phyloP scores from a whole-genome alignment of 352 stramenopile species.

The Globisporangium canariense region DNA sequence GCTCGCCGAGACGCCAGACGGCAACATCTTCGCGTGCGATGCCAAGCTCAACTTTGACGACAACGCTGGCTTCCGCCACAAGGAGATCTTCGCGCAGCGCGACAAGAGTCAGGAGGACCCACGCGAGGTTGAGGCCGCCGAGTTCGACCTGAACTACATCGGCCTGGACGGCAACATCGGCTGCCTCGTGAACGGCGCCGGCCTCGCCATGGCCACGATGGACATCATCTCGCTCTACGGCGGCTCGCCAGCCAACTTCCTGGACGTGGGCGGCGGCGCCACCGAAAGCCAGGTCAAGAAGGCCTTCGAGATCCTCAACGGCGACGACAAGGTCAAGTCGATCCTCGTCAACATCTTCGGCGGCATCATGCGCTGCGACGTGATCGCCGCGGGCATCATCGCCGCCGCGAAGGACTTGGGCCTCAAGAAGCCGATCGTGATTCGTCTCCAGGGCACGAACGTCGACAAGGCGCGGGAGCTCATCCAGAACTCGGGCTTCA shows the following conservation, averaged over 20 bases:
- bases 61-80: constrained; percentile 97
- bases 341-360: constrained; percentile 99
- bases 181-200: constrained; percentile 99
- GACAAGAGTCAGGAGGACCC: constrained; percentile 94
- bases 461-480: constrained; percentile 93
- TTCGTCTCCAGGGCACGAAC: constrained; percentile 98
- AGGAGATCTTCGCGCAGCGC: constrained; percentile 89
- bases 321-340: constrained; percentile 94
- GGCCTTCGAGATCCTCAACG: constrained; percentile 82
- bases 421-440: constrained; percentile 97
- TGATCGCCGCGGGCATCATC: constrained; percentile 96
- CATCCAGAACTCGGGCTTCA: constrained; percentile 91
- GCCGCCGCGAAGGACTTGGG: constrained; percentile 95
- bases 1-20: constrained; percentile 94
- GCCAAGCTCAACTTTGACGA: constrained; percentile 99
- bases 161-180: constrained; percentile 98
- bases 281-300: constrained; percentile 91
- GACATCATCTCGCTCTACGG: constrained; percentile 99
- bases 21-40: constrained; percentile 95
- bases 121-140: constrained; percentile 91
- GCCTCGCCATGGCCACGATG: constrained; percentile 99
- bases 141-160: constrained; percentile 99
- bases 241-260: constrained; percentile 97
- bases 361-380: constrained; percentile 98
- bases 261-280: constrained; percentile 96